Evolutionary conservation across 73 alveolate genomes (phyloP).

Genomic region (Paramecium primaurelia): DNA sequence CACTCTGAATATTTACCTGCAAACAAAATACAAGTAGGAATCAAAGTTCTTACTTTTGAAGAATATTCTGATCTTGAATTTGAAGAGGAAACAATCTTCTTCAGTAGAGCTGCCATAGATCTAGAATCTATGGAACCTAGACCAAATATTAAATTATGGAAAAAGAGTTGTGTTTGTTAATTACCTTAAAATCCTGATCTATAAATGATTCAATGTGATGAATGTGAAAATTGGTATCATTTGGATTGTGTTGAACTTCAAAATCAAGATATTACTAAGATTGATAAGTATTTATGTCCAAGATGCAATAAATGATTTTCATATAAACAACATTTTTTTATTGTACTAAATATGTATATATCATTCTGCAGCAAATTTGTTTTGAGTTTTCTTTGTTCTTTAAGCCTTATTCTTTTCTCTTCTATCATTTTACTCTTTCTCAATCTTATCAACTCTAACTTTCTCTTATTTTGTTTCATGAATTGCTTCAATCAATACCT

Average conservation of each 20-base stretch:
- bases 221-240: constrained; percentile 86
- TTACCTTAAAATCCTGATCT: constrained; percentile 90
- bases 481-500: constrained; percentile 94
- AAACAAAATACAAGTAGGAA: constrained; percentile 76
- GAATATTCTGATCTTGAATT: constrained; percentile 81
- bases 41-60: constrained; percentile 77
- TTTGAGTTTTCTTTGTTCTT: constrained; percentile 46
- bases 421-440: constrained; percentile 55
- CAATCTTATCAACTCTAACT: constrained; percentile 49
- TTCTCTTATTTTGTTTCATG: constrained; percentile 82
- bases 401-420: constrained; percentile 61
- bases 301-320: neutral
- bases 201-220: constrained; percentile 85
- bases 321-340: neutral
- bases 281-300: constrained; percentile 52
- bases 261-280: constrained; percentile 65
- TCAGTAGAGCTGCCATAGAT: constrained; percentile 82
- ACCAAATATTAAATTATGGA: constrained; percentile 90
- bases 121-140: constrained; percentile 64
- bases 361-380: constrained; percentile 27
- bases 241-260: constrained; percentile 83
- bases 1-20: constrained; percentile 82
- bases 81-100: constrained; percentile 73
- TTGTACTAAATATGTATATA: neutral
- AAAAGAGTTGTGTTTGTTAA: constrained; percentile 78